Percentiles rank a stretch among this genome's conserved stretches.
phyloP scores from a whole-genome alignment of 169 alveolate genomes.

The Plasmodium fragile region DNA sequence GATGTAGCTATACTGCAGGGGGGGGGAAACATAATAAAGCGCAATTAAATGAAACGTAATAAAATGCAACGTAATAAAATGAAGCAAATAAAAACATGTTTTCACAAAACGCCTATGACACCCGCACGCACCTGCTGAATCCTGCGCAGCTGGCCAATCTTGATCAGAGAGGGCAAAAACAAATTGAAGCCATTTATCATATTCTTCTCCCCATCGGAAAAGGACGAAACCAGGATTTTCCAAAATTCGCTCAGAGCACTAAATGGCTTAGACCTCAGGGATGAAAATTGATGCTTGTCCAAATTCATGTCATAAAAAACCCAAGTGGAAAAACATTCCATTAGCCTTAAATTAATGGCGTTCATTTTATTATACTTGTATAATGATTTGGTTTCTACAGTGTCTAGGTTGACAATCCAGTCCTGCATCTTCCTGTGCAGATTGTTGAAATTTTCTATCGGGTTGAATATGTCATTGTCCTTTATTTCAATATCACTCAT shows the following conservation, averaged over 20 bases:
- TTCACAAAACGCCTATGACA: too few species aligned
- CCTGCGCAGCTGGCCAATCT: conserved; percentile 56
- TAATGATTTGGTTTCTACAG: neutral
- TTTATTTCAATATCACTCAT: conserved; percentile 20
- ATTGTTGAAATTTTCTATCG: conserved; percentile 40
- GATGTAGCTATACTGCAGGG: conserved; percentile 67
- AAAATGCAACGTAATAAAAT: neutral
- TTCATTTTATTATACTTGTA: conserved; percentile 35
- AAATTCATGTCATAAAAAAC: conserved; percentile 45
- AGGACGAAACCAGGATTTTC: conserved; percentile 46
- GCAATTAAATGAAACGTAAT: neutral
- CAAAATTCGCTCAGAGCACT: conserved; percentile 47
- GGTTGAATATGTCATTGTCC: conserved; percentile 35
- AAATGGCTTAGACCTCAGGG: conserved; percentile 46
- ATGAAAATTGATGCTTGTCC: conserved; percentile 6
- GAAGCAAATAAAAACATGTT: too few species aligned
- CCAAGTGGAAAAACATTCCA: conserved; percentile 54
- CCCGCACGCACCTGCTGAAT: conserved; percentile 50
- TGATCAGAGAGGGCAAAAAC: conserved; percentile 49
- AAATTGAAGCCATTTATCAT: conserved; percentile 33
- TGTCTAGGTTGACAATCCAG: conserved; percentile 18
- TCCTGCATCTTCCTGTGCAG: conserved; percentile 57
- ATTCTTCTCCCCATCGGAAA: conserved; percentile 62
- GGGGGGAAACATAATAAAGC: neutral
- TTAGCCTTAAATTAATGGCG: conserved; percentile 33